phyloP scores from a whole-genome alignment of 1,284 basidiomycete species.

The Hymenochaete sp. region DNA sequence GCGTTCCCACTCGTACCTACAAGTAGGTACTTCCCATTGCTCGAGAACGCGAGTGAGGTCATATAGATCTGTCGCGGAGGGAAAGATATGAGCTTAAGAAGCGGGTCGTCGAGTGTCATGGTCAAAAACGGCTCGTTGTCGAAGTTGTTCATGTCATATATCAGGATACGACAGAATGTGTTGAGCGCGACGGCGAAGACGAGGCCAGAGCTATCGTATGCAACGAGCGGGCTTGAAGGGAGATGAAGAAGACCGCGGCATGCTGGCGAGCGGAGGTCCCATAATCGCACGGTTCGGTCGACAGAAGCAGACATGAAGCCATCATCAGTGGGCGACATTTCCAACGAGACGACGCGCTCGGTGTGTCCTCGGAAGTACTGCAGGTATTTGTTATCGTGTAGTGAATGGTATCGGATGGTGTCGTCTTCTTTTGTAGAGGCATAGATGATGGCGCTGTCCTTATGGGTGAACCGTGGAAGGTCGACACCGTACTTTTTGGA shows the following conservation, averaged over 20 bases:
- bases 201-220: conserved; percentile 83
- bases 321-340: conserved; percentile 90
- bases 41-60: conserved; percentile 86
- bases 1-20: conserved; percentile 88
- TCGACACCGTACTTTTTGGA: conserved; percentile 98
- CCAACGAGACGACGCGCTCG: conserved; percentile 79
- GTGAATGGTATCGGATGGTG: conserved; percentile 87
- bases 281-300: conserved; percentile 92
- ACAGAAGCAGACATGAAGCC: conserved; percentile 92
- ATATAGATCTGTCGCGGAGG: conserved; percentile 86
- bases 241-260: conserved; percentile 69
- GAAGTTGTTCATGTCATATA: conserved; percentile 85
- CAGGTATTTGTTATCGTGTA: conserved; percentile 94
- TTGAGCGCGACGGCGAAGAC: conserved; percentile 94
- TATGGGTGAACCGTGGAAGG: conserved; percentile 91
- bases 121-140: conserved; percentile 88
- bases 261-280: conserved; percentile 81
- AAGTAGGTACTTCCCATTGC: conserved; percentile 83
- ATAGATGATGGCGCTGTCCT: conserved; percentile 75
- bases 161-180: conserved; percentile 71
- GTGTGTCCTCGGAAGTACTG: conserved; percentile 96
- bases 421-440: conserved; percentile 95
- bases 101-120: conserved; percentile 75
- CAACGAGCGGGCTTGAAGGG: conserved; percentile 73
- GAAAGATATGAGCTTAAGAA: conserved; percentile 60